Conservation (phyloP, 768 basidiomycete genomes). For the Cystobasidium ongulense region DNA sequence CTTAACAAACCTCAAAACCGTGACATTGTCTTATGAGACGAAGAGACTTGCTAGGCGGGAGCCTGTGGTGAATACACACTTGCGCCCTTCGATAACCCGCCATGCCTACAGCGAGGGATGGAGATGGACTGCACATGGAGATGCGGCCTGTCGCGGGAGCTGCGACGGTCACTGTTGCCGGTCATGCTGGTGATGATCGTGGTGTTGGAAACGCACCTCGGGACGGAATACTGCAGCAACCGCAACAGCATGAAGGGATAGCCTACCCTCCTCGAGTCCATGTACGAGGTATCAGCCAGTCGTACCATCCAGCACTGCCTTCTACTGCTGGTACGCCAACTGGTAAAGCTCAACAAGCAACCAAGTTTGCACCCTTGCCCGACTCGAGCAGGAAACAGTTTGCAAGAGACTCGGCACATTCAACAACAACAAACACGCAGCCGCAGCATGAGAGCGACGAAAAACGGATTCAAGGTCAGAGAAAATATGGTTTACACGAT, state of each 20-base stretch:
- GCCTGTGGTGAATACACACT: background rate
- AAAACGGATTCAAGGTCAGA: background rate
- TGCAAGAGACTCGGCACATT: background rate
- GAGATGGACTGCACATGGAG: background rate
- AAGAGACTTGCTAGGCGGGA: background rate
- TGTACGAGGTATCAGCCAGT: background rate
- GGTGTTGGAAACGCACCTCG: background rate
- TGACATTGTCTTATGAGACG: background rate
- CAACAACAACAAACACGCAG: background rate
- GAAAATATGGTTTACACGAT: background rate
- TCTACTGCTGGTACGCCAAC: background rate
- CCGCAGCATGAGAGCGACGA: background rate
- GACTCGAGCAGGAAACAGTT: constrained; percentile 14
- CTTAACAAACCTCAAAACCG: background rate
- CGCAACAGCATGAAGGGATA: background rate
- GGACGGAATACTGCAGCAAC: background rate
- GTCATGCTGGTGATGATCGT: background rate
- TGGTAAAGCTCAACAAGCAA: background rate
- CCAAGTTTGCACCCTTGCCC: constrained; percentile 4
- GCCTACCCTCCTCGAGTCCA: background rate
- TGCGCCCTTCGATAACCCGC: no score
- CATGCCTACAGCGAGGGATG: background rate
- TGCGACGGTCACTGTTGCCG: background rate
- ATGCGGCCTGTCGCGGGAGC: background rate
- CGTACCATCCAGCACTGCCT: background rate